Evolutionary conservation across 306 rosid species (phyloP).

Genomic region (Glycine soja): DNA sequence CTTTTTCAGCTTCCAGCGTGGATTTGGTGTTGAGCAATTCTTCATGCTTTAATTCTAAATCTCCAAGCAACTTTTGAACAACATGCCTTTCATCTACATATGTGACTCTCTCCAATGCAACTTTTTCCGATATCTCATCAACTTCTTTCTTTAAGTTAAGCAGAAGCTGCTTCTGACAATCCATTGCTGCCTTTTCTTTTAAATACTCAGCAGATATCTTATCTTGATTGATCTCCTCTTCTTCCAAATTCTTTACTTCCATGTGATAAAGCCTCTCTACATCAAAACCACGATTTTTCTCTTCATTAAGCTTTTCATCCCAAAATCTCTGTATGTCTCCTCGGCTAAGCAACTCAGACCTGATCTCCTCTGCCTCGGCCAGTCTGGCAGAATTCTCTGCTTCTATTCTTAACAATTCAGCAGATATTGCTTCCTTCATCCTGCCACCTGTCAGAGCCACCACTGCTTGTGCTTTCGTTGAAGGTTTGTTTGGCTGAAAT

Average conservation of each 20-base stretch:
- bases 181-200: slow-evolving; percentile 80
- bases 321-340: slow-evolving; percentile 82
- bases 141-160: slow-evolving; percentile 76
- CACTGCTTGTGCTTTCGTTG: slow-evolving; percentile 87
- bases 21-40: slow-evolving; percentile 71
- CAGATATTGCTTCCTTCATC: slow-evolving; percentile 64
- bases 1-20: slow-evolving; percentile 87
- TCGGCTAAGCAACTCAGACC: slow-evolving; percentile 73
- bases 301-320: slow-evolving; percentile 71
- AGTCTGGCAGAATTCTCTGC: slow-evolving; percentile 65
- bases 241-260: slow-evolving; percentile 64
- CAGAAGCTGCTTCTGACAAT: slow-evolving; percentile 85
- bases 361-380: slow-evolving; percentile 73
- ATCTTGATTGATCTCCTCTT: slow-evolving; percentile 67
- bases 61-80: slow-evolving; percentile 58
- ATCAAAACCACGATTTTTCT: slow-evolving; percentile 68
- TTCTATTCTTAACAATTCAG: slow-evolving; percentile 73
- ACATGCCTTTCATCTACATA: slow-evolving; percentile 67
- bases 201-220: slow-evolving; percentile 59
- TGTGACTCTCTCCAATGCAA: slow-evolving; percentile 64
- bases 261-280: slow-evolving; percentile 66
- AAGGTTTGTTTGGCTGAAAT: slow-evolving; percentile 87
- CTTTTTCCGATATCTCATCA: slow-evolving; percentile 75
- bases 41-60: slow-evolving; percentile 70
- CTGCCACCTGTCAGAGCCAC: slow-evolving; percentile 84